Evolutionary conservation across 306 rosid genomes (phyloP).

Genomic region (Inga laurina): DNA sequence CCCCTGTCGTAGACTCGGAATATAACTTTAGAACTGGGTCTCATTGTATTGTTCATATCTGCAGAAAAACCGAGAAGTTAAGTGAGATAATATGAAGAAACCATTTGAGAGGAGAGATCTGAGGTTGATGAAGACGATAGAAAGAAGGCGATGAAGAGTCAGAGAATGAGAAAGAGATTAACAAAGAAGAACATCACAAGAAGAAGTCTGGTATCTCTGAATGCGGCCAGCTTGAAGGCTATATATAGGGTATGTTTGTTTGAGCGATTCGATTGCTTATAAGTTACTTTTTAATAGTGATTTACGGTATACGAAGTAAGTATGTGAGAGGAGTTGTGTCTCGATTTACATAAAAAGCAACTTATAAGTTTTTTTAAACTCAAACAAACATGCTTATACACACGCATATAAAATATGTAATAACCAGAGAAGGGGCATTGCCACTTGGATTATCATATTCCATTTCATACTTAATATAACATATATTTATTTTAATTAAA

Average conservation of each 20-base stretch:
- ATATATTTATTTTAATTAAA: no score
- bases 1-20: constrained; percentile 80
- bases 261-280: no score
- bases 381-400: no score
- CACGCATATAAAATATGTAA: neutral
- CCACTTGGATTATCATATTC: neutral
- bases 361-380: no score
- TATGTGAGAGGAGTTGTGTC: no score
- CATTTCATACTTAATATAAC: no score
- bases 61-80: neutral
- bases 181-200: neutral
- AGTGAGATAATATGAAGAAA: constrained; percentile 9
- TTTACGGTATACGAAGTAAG: no score
- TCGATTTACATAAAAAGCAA: no score
- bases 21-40: constrained; percentile 60
- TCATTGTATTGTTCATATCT: constrained; percentile 77
- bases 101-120: neutral
- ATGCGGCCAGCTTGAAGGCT: neutral
- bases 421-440: neutral
- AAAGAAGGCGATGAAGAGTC: neutral
- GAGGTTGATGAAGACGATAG: neutral
- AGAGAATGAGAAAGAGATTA: neutral
- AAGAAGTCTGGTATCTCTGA: neutral
- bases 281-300: no score
- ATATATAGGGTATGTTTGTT: no score